phyloP scores from a whole-genome alignment of 2,329 filamentous ascomycete species.

The Penicillium glabrum region DNA sequence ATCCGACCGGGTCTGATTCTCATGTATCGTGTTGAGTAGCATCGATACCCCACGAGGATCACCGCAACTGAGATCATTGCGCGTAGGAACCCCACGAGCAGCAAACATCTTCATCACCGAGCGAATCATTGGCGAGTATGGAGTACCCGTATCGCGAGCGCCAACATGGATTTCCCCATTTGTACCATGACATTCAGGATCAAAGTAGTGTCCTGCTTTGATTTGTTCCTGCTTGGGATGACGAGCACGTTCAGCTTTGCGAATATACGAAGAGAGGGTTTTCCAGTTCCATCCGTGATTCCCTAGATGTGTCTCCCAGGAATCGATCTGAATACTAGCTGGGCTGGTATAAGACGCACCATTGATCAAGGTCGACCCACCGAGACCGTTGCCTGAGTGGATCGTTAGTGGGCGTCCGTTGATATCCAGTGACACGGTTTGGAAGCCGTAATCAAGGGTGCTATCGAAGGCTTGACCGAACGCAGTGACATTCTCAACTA shows the following conservation, averaged over 20 bases:
- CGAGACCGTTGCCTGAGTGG: conserved; percentile 25
- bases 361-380: conserved; percentile 28
- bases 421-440: conserved; percentile 12
- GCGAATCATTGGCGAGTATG: conserved; percentile 23
- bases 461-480: conserved; percentile 29
- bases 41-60: neutral
- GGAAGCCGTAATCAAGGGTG: conserved; percentile 19
- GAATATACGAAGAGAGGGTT: conserved; percentile 49
- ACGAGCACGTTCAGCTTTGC: conserved; percentile 33
- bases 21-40: neutral
- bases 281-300: conserved; percentile 48
- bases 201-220: conserved; percentile 16
- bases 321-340: conserved; percentile 21
- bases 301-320: conserved; percentile 37
- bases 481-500: conserved; percentile 21
- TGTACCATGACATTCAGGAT: conserved; percentile 19
- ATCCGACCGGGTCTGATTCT: neutral
- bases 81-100: neutral
- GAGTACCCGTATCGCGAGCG: conserved; percentile 13
- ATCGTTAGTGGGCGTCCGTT: conserved; percentile 20
- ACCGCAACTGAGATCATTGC: neutral
- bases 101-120: neutral
- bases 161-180: conserved; percentile 21
- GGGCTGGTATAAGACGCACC: conserved; percentile 29
- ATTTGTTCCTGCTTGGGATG: conserved; percentile 13